phyloP scores from a whole-genome alignment of 306 rosid genomes.

The Mimosa bimucronata region DNA sequence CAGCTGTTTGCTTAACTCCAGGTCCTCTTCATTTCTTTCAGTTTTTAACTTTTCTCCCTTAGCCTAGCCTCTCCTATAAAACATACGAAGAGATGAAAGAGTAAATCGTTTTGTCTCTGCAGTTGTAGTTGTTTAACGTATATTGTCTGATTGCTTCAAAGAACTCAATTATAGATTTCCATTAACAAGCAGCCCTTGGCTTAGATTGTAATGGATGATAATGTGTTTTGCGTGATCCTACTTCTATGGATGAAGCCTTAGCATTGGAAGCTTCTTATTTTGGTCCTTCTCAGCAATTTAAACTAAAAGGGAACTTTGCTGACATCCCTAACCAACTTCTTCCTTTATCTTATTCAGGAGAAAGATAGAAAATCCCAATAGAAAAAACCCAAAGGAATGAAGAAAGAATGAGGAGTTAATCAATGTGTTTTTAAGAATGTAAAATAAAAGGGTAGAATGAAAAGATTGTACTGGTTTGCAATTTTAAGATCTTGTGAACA shows the following conservation, averaged over 20 bases:
- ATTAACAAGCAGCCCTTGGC: slow-evolving; percentile 19
- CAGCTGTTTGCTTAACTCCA: slow-evolving; percentile 81
- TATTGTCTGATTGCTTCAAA: not conserved
- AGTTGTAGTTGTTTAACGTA: slow-evolving; percentile 6
- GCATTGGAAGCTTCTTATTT: not conserved
- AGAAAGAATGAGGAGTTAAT: not conserved
- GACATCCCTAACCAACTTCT: not conserved
- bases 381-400: not conserved
- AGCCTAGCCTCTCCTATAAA: slow-evolving; percentile 1
- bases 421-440: not conserved
- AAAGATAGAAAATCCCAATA: not conserved
- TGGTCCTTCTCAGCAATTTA: not conserved
- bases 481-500: not conserved
- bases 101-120: slow-evolving; percentile 1
- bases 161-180: not conserved
- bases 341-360: not conserved
- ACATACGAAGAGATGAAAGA: slow-evolving; percentile 13
- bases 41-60: slow-evolving; percentile 22
- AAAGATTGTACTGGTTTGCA: not conserved
- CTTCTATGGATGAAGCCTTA: not conserved
- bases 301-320: not conserved
- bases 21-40: slow-evolving; percentile 50
- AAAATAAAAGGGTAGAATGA: not conserved
- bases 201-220: slow-evolving; percentile 1
- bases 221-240: not conserved